phyloP scores from a whole-genome alignment of 257 asterid species.

The Solanum pimpinellifolium region DNA sequence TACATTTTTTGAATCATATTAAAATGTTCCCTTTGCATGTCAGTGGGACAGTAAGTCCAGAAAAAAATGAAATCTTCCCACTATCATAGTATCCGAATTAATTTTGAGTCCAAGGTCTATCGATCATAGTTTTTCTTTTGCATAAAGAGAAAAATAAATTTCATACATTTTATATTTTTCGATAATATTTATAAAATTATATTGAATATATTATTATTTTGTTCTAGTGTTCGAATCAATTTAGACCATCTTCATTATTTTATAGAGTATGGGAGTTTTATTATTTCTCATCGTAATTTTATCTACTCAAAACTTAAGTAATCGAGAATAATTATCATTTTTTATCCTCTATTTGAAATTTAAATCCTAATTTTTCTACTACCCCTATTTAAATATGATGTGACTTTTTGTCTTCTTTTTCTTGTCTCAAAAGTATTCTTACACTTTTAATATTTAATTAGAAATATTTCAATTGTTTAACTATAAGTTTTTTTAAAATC shows the following conservation, averaged over 20 bases:
- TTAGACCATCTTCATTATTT: background rate
- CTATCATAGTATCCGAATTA: background rate
- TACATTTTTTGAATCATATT: background rate
- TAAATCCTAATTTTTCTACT: background rate
- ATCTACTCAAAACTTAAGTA: background rate
- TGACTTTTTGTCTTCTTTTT: background rate
- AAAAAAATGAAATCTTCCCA: background rate
- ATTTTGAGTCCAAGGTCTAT: too few species aligned
- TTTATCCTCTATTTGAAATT: slow-evolving; percentile 15
- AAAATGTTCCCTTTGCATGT: background rate
- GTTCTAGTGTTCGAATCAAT: background rate
- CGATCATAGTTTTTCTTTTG: rapidly evolving
- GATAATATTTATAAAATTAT: too few species aligned
- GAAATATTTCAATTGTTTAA: background rate
- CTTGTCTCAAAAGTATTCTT: background rate
- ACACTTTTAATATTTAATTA: background rate
- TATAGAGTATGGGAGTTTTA: background rate
- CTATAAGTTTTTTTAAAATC: background rate
- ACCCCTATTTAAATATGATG: background rate
- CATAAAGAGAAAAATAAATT: background rate
- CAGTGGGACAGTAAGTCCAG: background rate
- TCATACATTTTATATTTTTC: too few species aligned
- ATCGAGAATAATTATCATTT: background rate
- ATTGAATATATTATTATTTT: too few species aligned
- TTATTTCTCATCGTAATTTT: background rate